Conservation (phyloP, 2,329 filamentous ascomycete genomes). For the Calonectria hongkongensis region DNA sequence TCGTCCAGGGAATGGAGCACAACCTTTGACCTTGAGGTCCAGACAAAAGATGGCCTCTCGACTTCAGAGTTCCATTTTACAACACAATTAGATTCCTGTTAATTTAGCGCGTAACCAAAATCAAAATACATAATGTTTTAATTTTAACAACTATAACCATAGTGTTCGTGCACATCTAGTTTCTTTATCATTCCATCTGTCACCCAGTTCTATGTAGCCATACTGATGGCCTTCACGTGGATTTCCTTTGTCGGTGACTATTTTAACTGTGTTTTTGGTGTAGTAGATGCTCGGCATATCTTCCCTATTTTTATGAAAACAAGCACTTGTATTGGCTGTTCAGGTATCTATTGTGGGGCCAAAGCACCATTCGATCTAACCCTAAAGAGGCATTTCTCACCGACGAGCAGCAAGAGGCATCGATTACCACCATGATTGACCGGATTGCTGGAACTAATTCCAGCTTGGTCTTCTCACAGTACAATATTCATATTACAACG, state of each 20-base stretch:
- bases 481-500: background rate
- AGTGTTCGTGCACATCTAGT: no score
- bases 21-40: background rate
- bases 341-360: slow-evolving; percentile 15
- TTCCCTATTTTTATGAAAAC: no score
- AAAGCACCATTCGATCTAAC: background rate
- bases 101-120: background rate
- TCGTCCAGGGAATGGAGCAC: background rate
- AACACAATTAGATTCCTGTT: background rate
- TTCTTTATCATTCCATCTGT: no score
- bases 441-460: background rate
- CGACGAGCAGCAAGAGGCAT: slow-evolving; percentile 9
- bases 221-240: no score
- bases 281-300: no score
- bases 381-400: slow-evolving; percentile 9
- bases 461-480: background rate
- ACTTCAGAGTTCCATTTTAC: slow-evolving; percentile 23
- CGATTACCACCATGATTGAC: background rate
- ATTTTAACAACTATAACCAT: no score
- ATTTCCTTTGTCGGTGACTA: no score
- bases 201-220: no score
- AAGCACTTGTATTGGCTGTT: no score
- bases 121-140: background rate
- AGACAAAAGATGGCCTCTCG: background rate
- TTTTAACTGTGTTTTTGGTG: no score